phyloP scores from a whole-genome alignment of 192 early-diverging fungal species.

The Coemansia sp. region DNA sequence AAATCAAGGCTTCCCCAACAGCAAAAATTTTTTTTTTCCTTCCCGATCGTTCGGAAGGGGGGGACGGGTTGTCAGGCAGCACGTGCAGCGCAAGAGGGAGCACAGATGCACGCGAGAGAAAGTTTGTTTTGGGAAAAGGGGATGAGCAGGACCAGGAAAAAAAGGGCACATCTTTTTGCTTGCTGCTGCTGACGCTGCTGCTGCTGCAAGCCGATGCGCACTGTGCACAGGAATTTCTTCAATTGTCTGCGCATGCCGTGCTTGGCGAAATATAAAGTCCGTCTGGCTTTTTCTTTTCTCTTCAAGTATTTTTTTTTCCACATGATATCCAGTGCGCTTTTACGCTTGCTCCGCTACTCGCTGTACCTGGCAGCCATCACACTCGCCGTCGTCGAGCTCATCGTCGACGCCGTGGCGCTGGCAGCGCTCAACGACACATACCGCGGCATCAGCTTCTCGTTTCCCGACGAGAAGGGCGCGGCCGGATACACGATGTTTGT shows the following conservation, averaged over 20 bases:
- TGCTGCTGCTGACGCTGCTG: no score
- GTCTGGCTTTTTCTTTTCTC: conserved; percentile 1
- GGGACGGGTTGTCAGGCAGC: not conserved
- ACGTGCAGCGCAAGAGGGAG: not conserved
- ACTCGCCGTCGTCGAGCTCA: conserved; percentile 39
- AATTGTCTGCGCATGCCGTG: no score
- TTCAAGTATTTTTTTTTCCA: conserved; percentile 4
- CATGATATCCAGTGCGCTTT: conserved; percentile 9
- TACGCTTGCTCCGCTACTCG: conserved; percentile 34
- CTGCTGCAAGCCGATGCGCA: no score
- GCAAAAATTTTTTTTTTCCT: no score
- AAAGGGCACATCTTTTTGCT: not conserved
- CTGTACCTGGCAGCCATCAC: conserved; percentile 23
- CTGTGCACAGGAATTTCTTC: no score
- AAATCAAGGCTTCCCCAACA: no score
- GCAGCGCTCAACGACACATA: conserved; percentile 12
- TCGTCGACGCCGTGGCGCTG: conserved; percentile 39
- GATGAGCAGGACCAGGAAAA: not conserved
- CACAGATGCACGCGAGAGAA: not conserved
- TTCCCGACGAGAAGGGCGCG: conserved; percentile 14
- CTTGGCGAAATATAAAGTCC: no score
- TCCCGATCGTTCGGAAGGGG: no score
- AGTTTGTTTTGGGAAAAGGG: not conserved
- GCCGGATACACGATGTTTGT: conserved; percentile 52
- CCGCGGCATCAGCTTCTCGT: not conserved